Percentiles rank a stretch among this genome's conserved stretches.
These are phyloP conservation scores for Cladorrhinum samala DNA, from an alignment of 495 filamentous ascomycete genomes.

Conservation along the genomic window DNA sequence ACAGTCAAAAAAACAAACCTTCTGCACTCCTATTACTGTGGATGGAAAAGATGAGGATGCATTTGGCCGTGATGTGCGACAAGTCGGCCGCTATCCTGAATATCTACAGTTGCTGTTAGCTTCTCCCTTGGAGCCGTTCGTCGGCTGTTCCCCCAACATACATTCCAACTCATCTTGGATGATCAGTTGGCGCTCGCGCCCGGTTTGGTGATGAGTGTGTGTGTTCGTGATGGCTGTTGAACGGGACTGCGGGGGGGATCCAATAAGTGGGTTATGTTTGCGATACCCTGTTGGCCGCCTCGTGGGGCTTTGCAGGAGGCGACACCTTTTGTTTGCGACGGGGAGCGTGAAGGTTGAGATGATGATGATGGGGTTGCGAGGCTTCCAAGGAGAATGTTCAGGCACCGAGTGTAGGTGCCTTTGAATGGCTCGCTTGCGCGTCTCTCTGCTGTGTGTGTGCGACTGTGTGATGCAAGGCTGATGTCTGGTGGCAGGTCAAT, in stretches of 20 bases:
- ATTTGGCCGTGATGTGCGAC: constrained; percentile 77
- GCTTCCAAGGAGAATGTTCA: not conserved
- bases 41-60: constrained; percentile 86
- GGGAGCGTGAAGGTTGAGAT: not conserved
- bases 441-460: not conserved
- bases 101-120: constrained; percentile 35
- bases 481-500: not conserved
- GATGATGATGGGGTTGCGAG: no score
- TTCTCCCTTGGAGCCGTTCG: no score
- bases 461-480: not conserved
- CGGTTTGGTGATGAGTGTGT: not conserved
- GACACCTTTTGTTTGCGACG: not conserved
- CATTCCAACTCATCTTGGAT: not conserved
- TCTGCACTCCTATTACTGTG: constrained; percentile 83
- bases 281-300: not conserved
- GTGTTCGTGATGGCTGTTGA: not conserved
- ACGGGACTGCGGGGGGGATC: no score
- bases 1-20: constrained; percentile 45
- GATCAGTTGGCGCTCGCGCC: no score
- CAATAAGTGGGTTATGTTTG: not conserved
- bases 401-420: not conserved
- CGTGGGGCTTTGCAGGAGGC: not conserved
- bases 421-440: not conserved
- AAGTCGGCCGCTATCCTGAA: constrained; percentile 79
- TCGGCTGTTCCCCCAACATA: not conserved